Base-by-base conservation (phyloP, 331 rosid genomes). In the Acacia concinna region DNA sequence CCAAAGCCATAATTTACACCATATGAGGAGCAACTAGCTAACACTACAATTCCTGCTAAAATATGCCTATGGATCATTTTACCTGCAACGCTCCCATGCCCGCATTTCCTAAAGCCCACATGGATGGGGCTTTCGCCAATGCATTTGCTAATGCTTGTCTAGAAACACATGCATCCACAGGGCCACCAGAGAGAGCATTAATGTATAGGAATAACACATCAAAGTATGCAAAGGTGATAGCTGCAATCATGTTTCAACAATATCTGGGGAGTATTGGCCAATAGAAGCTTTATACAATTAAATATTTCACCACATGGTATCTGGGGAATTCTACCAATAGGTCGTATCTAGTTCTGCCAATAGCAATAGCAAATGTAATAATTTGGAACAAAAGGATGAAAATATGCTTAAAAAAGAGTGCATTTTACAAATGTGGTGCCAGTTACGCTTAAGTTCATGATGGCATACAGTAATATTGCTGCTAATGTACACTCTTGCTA, bases 31-130 rank as follows among this genome's bases (percentile, higher is more conserved):
- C 37, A 28, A 28, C n/a, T 56, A 30, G 40, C 1, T 62, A 62
- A 15, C 40, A 31, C 40, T 30, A 15, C 35, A 14, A 30, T 31
- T 17, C 38, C 68, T 0, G 23, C 40, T 14, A 30, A 64, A 27
- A 49, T 4, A 71, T 32, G 21, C 3, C 43, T 51, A 1, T 47
- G 59, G n/a, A 64, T 63, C 63, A 73, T 74, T 37, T 32, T 64
- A 95, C 99, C 97, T 95, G 97, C 47, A 95, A 85, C 32, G 99
- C 99, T 75, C 99, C 99, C 99, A 95, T 93, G 84, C 97, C 99
- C 25, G 97, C 96, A 84, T 95, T 95, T 80, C 97, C 97, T 62
- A 93, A 93, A 69, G 91, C 90, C 99, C 99, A 95, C 93, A 89
- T 95, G 65, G 99, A 91, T 62, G 99, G 99, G 54, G 97, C 99